These are phyloP conservation scores for Coemansia sp. DNA, from an alignment of 192 early-diverging fungal species.

Conservation along the genomic window DNA sequence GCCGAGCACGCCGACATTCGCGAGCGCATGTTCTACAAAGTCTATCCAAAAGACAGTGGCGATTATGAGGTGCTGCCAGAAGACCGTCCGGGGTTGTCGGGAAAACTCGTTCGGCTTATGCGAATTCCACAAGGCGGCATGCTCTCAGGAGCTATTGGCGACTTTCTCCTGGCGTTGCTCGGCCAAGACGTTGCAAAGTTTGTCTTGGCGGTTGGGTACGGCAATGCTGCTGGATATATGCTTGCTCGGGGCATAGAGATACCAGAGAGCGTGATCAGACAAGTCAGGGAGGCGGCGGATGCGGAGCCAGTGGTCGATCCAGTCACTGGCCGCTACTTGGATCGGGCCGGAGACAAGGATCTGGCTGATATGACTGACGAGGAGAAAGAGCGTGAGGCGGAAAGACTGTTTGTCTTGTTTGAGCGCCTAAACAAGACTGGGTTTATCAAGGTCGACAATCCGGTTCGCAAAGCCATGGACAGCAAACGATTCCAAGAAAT, in stretches of 20 bases:
- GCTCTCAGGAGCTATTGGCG: slow-evolving; percentile 40
- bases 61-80: slow-evolving; percentile 41
- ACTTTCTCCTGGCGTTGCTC: slow-evolving; percentile 40
- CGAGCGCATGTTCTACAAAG: slow-evolving; percentile 18
- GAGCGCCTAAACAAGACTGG: slow-evolving; percentile 93
- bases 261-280: slow-evolving; percentile 38
- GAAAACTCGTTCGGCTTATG: slow-evolving; percentile 42
- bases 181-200: slow-evolving; percentile 50
- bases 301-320: slow-evolving; percentile 67
- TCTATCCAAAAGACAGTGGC: slow-evolving; percentile 19
- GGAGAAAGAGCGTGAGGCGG: slow-evolving; percentile 95
- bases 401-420: slow-evolving; percentile 91
- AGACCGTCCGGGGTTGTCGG: slow-evolving; percentile 28
- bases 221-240: slow-evolving; percentile 92
- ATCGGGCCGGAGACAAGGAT: slow-evolving; percentile 50
- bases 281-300: slow-evolving; percentile 11
- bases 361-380: slow-evolving; percentile 92
- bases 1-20: slow-evolving; percentile 30
- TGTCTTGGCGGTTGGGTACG: slow-evolving; percentile 78
- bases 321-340: slow-evolving; percentile 81
- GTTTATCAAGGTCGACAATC: slow-evolving; percentile 81
- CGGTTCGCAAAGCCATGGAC: slow-evolving; percentile 62
- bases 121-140: slow-evolving; percentile 36
- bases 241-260: slow-evolving; percentile 70
- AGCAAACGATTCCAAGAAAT: slow-evolving; percentile 50